Evolutionary conservation across 345 rosid species (phyloP).

Genomic region (Acer yangbiense): DNA sequence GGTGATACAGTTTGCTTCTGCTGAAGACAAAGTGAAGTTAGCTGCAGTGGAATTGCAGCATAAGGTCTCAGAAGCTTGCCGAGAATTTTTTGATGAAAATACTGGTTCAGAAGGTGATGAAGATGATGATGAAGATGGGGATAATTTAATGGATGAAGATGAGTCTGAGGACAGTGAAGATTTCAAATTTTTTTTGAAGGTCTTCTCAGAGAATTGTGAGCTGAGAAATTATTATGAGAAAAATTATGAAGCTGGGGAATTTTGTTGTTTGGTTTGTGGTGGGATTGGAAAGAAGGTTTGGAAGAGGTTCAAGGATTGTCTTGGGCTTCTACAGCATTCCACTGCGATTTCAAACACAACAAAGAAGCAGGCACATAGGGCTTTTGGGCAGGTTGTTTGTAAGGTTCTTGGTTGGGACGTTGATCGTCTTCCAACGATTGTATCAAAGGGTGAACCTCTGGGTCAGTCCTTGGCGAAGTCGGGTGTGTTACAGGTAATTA

Average conservation of each 20-base stretch:
- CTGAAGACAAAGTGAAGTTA: slow-evolving; percentile 15
- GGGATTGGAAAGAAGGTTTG: slow-evolving; percentile 36
- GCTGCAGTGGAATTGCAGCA: slow-evolving; percentile 24
- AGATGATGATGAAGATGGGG: slow-evolving; percentile 16
- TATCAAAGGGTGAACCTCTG: slow-evolving; percentile 40
- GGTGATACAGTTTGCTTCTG: slow-evolving; percentile 10
- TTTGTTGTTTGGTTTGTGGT: slow-evolving; percentile 51
- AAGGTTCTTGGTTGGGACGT: slow-evolving; percentile 81
- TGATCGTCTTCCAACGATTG: slow-evolving; percentile 41
- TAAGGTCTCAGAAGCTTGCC: slow-evolving; percentile 23
- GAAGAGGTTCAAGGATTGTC: slow-evolving; percentile 46
- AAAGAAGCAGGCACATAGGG: slow-evolving; percentile 60
- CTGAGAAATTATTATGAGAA: slow-evolving; percentile 48
- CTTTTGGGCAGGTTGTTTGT: slow-evolving; percentile 66
- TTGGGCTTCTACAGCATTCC: slow-evolving; percentile 54
- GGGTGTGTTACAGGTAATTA: slow-evolving; percentile 27
- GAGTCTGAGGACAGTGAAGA: slow-evolving; percentile 30
- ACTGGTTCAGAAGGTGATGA: slow-evolving; percentile 27
- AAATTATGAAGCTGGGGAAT: slow-evolving; percentile 34
- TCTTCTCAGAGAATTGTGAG: slow-evolving; percentile 45
- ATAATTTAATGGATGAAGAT: slow-evolving; percentile 14
- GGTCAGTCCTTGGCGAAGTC: slow-evolving; percentile 20
- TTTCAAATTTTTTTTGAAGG: slow-evolving; percentile 37
- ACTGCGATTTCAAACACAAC: slow-evolving; percentile 39
- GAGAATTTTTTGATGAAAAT: slow-evolving; percentile 17